Percentiles rank a stretch among this genome's conserved stretches.
Conservation (phyloP, 441 rosid species). For the Arabidopsis hybrid region DNA sequence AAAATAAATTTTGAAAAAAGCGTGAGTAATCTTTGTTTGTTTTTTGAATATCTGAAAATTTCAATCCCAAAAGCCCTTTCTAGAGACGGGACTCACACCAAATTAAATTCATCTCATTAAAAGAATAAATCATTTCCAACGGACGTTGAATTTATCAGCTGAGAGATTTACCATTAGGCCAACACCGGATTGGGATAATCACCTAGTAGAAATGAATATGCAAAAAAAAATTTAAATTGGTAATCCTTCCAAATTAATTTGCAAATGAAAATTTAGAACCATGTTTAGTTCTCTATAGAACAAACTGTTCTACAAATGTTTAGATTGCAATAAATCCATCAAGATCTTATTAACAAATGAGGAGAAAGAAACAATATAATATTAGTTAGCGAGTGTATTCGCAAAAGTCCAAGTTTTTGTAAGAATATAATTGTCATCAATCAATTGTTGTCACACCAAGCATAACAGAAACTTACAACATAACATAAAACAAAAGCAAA, state of each 20-base stretch:
- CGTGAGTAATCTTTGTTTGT: too few relatives aligned
- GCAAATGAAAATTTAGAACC: neutral
- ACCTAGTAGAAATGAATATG: too few relatives aligned
- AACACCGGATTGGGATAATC: too few relatives aligned
- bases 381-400: neutral
- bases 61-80: too few relatives aligned
- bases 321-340: neutral
- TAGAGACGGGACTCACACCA: too few relatives aligned
- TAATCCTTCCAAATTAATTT: neutral
- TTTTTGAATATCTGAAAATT: too few relatives aligned
- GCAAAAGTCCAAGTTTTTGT: neutral
- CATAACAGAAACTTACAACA: neutral
- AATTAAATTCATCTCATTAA: too few relatives aligned
- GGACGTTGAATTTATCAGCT: too few relatives aligned
- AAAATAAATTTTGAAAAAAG: too few relatives aligned
- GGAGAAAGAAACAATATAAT: neutral
- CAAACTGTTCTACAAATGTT: neutral
- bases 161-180: too few relatives aligned
- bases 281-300: neutral
- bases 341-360: neutral
- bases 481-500: constrained; percentile 32
- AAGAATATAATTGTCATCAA: neutral
- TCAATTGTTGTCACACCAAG: neutral
- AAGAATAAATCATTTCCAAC: too few relatives aligned
- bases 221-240: too few relatives aligned